phyloP scores from a whole-genome alignment of 2,329 filamentous ascomycete genomes.

The Camptophora hylomeconis region DNA sequence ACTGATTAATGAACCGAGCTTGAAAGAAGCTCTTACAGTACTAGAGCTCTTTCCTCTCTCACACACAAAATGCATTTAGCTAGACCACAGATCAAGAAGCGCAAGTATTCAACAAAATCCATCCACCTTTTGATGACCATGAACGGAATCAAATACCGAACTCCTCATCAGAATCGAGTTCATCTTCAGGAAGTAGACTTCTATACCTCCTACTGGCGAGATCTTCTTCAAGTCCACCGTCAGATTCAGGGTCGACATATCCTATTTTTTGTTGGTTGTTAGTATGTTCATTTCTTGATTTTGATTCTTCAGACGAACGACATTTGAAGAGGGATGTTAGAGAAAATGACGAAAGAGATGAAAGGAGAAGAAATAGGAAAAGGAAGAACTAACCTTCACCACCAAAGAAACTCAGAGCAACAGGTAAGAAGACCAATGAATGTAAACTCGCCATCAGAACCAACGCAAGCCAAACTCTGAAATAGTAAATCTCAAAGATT shows the following conservation, averaged over 20 bases:
- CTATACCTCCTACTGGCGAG: conserved; percentile 67
- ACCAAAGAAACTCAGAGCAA: conserved; percentile 72
- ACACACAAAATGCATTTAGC: no score
- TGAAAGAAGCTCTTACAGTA: no score
- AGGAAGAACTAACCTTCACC: conserved; percentile 50
- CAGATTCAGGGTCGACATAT: conserved; percentile 75
- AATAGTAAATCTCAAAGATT: conserved; percentile 99
- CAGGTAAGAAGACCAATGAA: conserved; percentile 81
- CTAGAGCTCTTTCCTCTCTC: no score
- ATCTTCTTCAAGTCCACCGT: conserved; percentile 82
- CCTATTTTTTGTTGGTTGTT: no score
- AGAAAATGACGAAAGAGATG: background rate
- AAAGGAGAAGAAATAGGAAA: conserved; percentile 1
- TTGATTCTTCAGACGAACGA: conserved; percentile 1
- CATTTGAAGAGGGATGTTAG: conserved; percentile 3
- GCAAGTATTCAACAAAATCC: no score
- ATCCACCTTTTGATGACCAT: no score
- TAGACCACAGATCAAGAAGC: no score
- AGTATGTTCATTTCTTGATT: conserved; percentile 8
- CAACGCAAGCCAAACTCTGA: conserved; percentile 86
- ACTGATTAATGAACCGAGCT: no score
- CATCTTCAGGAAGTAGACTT: conserved; percentile 64
- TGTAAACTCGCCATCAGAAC: conserved; percentile 82
- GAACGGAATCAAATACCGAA: no score
- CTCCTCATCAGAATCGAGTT: conserved; percentile 59